Conservation (phyloP, 2,329 filamentous ascomycete species). For the Trichoderma oligosporum region DNA sequence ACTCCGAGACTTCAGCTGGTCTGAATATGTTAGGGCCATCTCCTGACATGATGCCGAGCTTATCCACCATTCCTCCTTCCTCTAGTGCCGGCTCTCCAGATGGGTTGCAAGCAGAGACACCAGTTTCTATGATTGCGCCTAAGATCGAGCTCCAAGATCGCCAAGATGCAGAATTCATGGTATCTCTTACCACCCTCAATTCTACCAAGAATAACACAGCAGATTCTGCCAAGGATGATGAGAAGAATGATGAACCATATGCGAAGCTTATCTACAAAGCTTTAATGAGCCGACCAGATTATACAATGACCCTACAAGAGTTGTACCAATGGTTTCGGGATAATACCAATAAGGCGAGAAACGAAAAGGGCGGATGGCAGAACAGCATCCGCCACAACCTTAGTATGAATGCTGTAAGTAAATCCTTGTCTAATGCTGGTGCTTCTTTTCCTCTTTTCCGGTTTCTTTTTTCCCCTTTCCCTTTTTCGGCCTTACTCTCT, state of each 20-base stretch:
- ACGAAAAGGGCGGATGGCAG: constrained; percentile 79
- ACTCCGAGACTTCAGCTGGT: constrained; percentile 23
- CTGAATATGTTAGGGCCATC: constrained; percentile 20
- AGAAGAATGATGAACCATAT: constrained; percentile 63
- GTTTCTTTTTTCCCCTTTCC: neutral
- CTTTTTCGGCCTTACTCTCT: neutral
- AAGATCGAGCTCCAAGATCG: constrained; percentile 13
- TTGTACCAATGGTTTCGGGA: constrained; percentile 87
- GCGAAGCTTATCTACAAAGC: constrained; percentile 76
- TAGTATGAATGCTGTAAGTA: constrained; percentile 86
- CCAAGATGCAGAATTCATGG: neutral
- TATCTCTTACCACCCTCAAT: neutral
- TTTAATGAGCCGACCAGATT: constrained; percentile 61
- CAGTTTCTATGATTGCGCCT: constrained; percentile 20
- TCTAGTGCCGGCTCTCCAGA: constrained; percentile 25
- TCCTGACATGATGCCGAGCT: constrained; percentile 18
- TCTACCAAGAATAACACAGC: neutral
- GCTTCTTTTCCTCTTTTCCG: neutral
- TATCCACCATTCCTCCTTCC: constrained; percentile 12
- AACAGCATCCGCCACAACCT: constrained; percentile 95
- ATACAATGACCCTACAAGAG: constrained; percentile 75
- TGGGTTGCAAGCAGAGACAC: constrained; percentile 22
- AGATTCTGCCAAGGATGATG: constrained; percentile 38
- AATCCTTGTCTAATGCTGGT: neutral
- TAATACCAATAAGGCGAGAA: constrained; percentile 76